Conservation (phyloP, 1,284 basidiomycete species). For the Leccinum subatratum region DNA sequence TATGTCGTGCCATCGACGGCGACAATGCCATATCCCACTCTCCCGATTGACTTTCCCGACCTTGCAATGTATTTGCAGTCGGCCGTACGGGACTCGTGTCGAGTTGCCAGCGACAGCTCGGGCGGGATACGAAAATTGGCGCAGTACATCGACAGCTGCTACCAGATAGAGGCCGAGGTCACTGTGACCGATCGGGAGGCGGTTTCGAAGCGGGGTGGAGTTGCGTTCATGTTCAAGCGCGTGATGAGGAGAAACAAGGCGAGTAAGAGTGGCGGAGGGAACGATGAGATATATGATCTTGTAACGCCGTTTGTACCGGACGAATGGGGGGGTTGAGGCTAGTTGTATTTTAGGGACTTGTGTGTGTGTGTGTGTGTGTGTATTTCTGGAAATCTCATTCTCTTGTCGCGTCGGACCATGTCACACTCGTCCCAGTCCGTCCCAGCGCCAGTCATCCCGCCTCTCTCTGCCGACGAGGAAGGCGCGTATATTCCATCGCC, state of each 20-base stretch:
- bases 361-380: neutral
- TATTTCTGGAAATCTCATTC: neutral
- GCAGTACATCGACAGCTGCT: conserved; percentile 46
- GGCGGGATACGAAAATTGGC: conserved; percentile 61
- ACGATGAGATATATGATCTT: conserved; percentile 72
- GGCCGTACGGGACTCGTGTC: conserved; percentile 62
- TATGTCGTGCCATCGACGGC: conserved; percentile 63
- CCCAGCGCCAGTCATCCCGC: conserved; percentile 34
- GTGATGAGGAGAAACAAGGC: conserved; percentile 54
- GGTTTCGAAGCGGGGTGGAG: conserved; percentile 37
- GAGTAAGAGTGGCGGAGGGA: conserved; percentile 45
- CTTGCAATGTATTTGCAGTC: conserved; percentile 70
- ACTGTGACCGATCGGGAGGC: conserved; percentile 32
- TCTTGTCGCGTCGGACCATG: neutral
- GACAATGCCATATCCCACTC: conserved; percentile 55
- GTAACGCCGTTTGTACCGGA: conserved; percentile 75
- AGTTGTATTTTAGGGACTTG: neutral
- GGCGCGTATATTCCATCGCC: conserved; percentile 36
- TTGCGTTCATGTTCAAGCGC: conserved; percentile 53
- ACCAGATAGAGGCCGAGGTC: conserved; percentile 44
- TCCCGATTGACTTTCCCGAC: conserved; percentile 70
- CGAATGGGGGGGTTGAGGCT: conserved; percentile 52
- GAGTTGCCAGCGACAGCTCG: conserved; percentile 51
- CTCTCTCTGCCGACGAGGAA: conserved; percentile 63
- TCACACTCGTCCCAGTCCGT: conserved; percentile 14